Conservation (phyloP, 371 early-diverging fungal genomes). For the Mucor plumbeus region DNA sequence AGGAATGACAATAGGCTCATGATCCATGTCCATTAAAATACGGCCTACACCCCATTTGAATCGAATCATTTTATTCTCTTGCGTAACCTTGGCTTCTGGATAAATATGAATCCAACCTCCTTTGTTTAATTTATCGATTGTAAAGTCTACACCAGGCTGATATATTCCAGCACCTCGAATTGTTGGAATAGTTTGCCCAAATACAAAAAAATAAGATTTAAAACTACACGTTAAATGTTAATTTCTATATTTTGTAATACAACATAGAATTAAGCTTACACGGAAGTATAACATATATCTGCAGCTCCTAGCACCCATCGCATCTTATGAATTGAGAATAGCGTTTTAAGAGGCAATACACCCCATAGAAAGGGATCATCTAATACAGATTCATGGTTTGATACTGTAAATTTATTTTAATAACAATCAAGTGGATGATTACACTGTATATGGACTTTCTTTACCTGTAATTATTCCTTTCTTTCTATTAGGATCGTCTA, state of each 20-base stretch:
- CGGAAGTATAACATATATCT: constrained; percentile 81
- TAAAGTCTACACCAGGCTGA: constrained; percentile 84
- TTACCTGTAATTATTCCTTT: constrained; percentile 73
- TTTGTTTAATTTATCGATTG: constrained; percentile 52
- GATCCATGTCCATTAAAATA: constrained; percentile 76
- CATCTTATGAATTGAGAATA: constrained; percentile 56
- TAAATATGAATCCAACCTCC: constrained; percentile 78
- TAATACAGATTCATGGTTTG: constrained; percentile 60
- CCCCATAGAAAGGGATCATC: constrained; percentile 92
- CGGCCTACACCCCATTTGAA: constrained; percentile 92
- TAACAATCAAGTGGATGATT: not conserved
- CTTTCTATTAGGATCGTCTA: constrained; percentile 62
- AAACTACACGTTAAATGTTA: constrained; percentile 35
- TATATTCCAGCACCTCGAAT: constrained; percentile 86
- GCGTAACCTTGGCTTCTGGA: constrained; percentile 84
- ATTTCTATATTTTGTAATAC: not conserved
- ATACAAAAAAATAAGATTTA: constrained; percentile 71
- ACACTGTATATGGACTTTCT: not conserved
- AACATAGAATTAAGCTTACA: constrained; percentile 43
- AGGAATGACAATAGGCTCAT: constrained; percentile 71
- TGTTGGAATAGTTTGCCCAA: constrained; percentile 83
- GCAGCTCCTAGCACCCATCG: constrained; percentile 89
- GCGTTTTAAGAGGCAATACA: constrained; percentile 59
- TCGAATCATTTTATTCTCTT: constrained; percentile 62
- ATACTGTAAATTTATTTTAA: constrained; percentile 31